Base-by-base conservation (phyloP, 73 alveolate species). In the Paramecium primaurelia region DNA sequence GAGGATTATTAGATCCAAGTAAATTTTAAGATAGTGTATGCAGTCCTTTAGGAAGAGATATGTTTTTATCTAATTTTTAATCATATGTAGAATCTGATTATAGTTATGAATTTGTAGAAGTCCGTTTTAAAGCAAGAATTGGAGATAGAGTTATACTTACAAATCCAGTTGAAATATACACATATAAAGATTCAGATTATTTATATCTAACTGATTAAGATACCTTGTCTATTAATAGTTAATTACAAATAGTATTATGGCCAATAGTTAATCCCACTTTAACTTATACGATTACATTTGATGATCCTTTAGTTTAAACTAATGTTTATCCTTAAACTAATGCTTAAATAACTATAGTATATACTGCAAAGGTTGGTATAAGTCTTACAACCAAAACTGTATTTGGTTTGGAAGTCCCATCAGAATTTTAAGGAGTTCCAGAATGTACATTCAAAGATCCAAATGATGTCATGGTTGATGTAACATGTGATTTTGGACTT, bases 341-440 rank as follows among this genome's bases (percentile, higher is more conserved):
- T 44, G 73, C 73, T 12, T 25, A 59, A 8, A 47, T 49, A 6
- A 80, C 91, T 3, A 32, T 80, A 20, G 34, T 28, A 16, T 28
- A 32, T 47, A 42, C 42, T 8, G 58, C 58, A 1, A 80, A 80
- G n/a, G 75, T 80, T 3, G 91, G 73, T 45, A 16, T 49, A 0
- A 34, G 42, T 32, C 12, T 32, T 0, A 64, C 84, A 25, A 64
- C 84, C 1, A 34, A 64, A 32, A 64, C 84, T 1, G 45, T 28
- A 7, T 64, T 64, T 32, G 84, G 84, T 0, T 14, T 64, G 28
- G 94, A 89, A 71, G 49, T 89, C 26, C 94, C 94, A 5, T 34
- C 14, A 45, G 83, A 69, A 14, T 89, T 89, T 47, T 36, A 47
- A 10, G 94, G 94, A n/a, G 84, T 89, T 6, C 94, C 94, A 28